A percentile compares a stretch with the other conserved stretches of the same genome.
phyloP scores from a whole-genome alignment of 1,284 basidiomycete genomes.

The Cryptococcus sp. region DNA sequence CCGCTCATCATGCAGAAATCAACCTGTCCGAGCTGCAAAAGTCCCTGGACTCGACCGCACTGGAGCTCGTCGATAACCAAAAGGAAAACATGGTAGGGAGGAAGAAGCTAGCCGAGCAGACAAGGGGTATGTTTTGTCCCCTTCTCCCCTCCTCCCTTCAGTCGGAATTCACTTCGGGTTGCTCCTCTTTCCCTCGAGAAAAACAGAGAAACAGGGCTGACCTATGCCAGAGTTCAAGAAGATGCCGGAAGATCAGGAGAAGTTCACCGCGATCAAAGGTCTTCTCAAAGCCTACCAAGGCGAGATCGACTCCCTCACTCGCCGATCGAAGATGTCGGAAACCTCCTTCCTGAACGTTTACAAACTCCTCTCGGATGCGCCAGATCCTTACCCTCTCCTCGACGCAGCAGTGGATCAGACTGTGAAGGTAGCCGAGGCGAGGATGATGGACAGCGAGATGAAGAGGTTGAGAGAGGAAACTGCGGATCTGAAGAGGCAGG shows the following conservation, averaged over 20 bases:
- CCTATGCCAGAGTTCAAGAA: constrained; percentile 79
- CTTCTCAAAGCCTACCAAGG: constrained; percentile 91
- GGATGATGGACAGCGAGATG: constrained; percentile 66
- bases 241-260: constrained; percentile 73
- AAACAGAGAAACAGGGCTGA: background rate
- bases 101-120: constrained; percentile 86
- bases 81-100: constrained; percentile 91
- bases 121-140: constrained; percentile 60
- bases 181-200: background rate
- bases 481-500: constrained; percentile 62
- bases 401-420: constrained; percentile 91
- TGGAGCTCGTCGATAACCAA: constrained; percentile 95
- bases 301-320: constrained; percentile 92
- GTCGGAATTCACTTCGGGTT: background rate
- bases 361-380: constrained; percentile 87
- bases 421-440: constrained; percentile 74
- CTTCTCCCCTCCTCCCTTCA: background rate
- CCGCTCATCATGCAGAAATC: constrained; percentile 57
- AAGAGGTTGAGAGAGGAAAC: constrained; percentile 71
- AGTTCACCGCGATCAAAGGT: constrained; percentile 74
- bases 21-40: constrained; percentile 87
- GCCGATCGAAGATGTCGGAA: constrained; percentile 83
- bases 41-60: constrained; percentile 78
- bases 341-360: constrained; percentile 90
- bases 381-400: constrained; percentile 91